A percentile compares a stretch with the other conserved stretches of the same genome.
Evolutionary conservation across 768 basidiomycete species (phyloP).

Genomic region (Suillus cothurnatus): DNA sequence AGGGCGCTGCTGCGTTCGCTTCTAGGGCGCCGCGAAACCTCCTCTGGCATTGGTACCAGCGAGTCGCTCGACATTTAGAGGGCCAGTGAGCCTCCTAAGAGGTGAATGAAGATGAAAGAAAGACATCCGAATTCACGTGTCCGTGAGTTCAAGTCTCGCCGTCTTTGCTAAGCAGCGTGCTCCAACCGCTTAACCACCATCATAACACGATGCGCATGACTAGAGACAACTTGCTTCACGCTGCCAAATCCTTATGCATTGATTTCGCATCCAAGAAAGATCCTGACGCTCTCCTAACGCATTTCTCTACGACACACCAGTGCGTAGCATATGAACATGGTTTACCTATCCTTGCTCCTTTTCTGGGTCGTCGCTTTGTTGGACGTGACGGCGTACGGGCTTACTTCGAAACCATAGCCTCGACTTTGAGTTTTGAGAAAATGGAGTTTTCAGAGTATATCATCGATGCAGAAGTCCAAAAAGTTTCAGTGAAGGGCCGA

Average conservation of each 20-base stretch:
- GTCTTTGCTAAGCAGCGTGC: neutral
- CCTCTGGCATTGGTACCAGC: constrained; percentile 10
- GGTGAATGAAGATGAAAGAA: constrained; percentile 9
- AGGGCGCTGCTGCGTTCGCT: constrained; percentile 3
- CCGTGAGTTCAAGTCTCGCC: neutral
- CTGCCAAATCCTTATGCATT: constrained; percentile 52
- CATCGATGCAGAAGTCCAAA: constrained; percentile 50
- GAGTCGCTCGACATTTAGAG: neutral
- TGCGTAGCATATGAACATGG: constrained; percentile 58
- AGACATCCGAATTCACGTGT: constrained; percentile 1
- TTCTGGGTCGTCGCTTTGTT: constrained; percentile 53
- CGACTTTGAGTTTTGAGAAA: constrained; percentile 49
- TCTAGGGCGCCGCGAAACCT: constrained; percentile 2
- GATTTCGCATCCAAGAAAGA: constrained; percentile 50
- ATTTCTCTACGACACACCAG: constrained; percentile 50
- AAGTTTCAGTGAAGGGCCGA: constrained; percentile 56
- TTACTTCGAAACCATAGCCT: constrained; percentile 53
- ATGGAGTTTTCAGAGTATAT: constrained; percentile 58
- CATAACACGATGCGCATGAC: constrained; percentile 23
- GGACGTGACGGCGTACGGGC: constrained; percentile 44
- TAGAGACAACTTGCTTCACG: constrained; percentile 41
- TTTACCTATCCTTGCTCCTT: constrained; percentile 54
- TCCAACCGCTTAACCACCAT: neutral
- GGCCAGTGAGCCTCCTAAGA: neutral
- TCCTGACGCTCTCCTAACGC: constrained; percentile 44